Evolutionary conservation across 2,329 filamentous ascomycete species (phyloP).

Genomic region (Huntiella abstrusa): DNA sequence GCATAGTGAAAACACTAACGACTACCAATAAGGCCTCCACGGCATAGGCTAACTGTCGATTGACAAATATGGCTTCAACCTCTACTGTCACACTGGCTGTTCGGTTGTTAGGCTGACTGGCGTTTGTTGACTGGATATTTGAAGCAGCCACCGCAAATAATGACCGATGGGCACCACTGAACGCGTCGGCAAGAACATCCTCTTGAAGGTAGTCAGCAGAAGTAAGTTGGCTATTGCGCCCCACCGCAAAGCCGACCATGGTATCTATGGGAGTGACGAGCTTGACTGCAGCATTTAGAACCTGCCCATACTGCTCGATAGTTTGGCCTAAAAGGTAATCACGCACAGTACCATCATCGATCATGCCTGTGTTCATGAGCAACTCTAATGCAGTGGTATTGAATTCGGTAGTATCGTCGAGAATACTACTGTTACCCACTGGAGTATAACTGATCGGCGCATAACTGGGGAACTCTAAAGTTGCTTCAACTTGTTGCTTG

Average conservation of each 20-base stretch:
- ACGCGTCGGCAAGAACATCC: slow-evolving; percentile 11
- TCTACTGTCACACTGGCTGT: slow-evolving; percentile 3
- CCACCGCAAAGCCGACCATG: slow-evolving; percentile 20
- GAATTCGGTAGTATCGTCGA: slow-evolving; percentile 15
- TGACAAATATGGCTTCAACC: slow-evolving; percentile 18
- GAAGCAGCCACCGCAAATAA: slow-evolving; percentile 17
- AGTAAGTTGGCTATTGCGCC: slow-evolving; percentile 4
- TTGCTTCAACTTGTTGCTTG: slow-evolving; percentile 24
- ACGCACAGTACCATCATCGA: background rate
- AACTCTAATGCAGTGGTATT: slow-evolving; percentile 20
- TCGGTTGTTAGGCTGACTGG: background rate
- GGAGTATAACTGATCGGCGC: slow-evolving; percentile 7
- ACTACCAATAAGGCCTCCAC: slow-evolving; percentile 17
- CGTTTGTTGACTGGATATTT: background rate
- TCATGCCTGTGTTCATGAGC: slow-evolving; percentile 16
- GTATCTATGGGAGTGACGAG: slow-evolving; percentile 15
- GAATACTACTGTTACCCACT: slow-evolving; percentile 11
- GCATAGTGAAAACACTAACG: slow-evolving; percentile 12
- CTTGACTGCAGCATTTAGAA: slow-evolving; percentile 4
- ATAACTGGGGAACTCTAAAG: slow-evolving; percentile 16
- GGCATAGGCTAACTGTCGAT: slow-evolving; percentile 16
- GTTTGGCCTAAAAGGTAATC: slow-evolving; percentile 15
- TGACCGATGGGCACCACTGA: slow-evolving; percentile 15
- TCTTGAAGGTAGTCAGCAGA: slow-evolving; percentile 9
- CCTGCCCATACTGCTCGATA: slow-evolving; percentile 15